Evolutionary conservation across 2,329 filamentous ascomycete genomes (phyloP), one percentile per base, ranked within the genome.

Genomic region (Akanthomyces lecanii): DNA sequence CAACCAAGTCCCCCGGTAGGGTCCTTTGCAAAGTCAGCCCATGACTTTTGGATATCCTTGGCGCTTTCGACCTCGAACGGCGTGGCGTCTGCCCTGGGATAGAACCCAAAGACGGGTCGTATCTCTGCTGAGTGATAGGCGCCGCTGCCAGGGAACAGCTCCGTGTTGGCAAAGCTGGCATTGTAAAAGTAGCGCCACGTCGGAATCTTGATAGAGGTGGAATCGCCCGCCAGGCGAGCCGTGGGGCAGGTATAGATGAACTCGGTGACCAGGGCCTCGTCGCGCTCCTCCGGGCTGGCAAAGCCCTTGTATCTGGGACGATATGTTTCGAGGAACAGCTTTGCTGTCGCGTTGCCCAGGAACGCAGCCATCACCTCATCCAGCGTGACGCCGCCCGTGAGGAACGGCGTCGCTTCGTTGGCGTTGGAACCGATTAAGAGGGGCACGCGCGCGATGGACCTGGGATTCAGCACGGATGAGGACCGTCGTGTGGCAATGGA

Each of bases 101-200:
- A 75, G 0, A 70, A 75, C 1, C 78, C 78, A 59, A 81, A 81
- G 2, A 81, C 66, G 67, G 79, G 76, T n/a, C 70, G 68, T 40
- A 81, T 64, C 50, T 82, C 80, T 2, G 74, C 71, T 0, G 76
- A 78, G 64, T 83, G 81, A 63, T 81, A 82, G 0, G 79, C 78
- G 12, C 78, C 78, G 33, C 69, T 70, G 11, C 66, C 69, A 71
- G 56, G 69, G 70, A 16, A 75, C 71, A 67, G 78, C 69, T 61
- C 77, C 63, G 77, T 75, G 65, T 82, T 82, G 16, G 74, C 66
- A 72, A 80, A 84, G 68, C 81, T 78, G 6, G 76, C 80, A 59
- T 79, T 76, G 69, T 79, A 83, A 36, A 76, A 73, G 62, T 77
- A 81, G 33, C 75, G 72, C 77, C 78, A 83, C 10, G 76, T 71